phyloP scores from a whole-genome alignment of 441 rosid genomes.

The Syzygium malaccense region DNA sequence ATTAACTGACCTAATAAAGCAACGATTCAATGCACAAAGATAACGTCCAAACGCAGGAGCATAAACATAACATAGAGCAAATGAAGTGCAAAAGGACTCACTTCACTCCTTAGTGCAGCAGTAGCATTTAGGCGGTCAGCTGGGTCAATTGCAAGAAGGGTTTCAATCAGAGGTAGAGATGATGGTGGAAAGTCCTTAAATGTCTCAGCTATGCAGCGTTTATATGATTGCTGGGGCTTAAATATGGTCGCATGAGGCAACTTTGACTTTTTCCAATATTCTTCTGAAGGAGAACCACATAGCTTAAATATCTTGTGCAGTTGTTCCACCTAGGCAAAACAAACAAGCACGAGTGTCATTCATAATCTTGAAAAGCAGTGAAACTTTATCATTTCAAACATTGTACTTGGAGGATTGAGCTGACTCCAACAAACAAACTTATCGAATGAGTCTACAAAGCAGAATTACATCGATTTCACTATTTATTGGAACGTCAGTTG shows the following conservation, averaged over 20 bases:
- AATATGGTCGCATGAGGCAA: slow-evolving; percentile 55
- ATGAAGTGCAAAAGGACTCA: slow-evolving; percentile 13
- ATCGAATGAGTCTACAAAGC: neutral
- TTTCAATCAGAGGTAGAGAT: slow-evolving; percentile 49
- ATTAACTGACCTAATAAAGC: neutral
- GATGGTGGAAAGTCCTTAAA: slow-evolving; percentile 45
- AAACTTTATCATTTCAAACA: neutral
- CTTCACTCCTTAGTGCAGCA: slow-evolving; percentile 50
- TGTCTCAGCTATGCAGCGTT: slow-evolving; percentile 40
- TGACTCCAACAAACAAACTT: neutral
- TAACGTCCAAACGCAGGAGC: neutral
- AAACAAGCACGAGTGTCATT: neutral
- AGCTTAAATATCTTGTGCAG: slow-evolving; percentile 58
- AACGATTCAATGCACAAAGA: neutral
- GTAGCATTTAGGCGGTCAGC: slow-evolving; percentile 45
- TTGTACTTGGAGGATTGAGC: neutral
- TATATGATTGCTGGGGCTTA: slow-evolving; percentile 49
- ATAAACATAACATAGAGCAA: neutral
- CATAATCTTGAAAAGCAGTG: neutral
- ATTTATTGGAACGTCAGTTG: neutral
- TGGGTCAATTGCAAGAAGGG: slow-evolving; percentile 55
- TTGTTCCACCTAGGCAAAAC: slow-evolving; percentile 46
- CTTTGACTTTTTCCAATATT: slow-evolving; percentile 62
- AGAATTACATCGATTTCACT: neutral
- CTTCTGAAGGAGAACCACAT: slow-evolving; percentile 65